Evolutionary conservation across 2,329 filamentous ascomycete species (phyloP), one percentile per base, ranked within the genome.

Genomic region (Cryoendolithus antarcticus): DNA sequence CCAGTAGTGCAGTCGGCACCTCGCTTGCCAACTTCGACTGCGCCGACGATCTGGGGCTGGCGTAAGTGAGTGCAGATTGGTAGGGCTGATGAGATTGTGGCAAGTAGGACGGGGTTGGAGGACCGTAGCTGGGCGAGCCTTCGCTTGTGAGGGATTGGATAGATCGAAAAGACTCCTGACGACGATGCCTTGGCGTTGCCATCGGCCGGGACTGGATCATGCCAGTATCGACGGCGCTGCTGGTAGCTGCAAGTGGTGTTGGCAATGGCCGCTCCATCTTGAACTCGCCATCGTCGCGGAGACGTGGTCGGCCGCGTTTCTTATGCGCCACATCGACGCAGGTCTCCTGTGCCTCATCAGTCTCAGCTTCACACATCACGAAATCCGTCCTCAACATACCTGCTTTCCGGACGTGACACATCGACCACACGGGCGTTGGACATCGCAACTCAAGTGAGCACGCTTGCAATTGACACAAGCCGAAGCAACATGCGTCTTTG

Each of bases 321-420:
- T 89, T 91, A 61, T 91, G 84, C 55, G 86, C 80, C 28, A 91
- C 82, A 60, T 91, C 84, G 50, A 84, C 69, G 55, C 84, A 91
- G 6, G 78, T 71, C 42, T 86, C 82, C 67, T 89, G 70, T 9
- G n/a, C 12, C 19, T 12, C 10, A 27, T 37, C 27, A 43, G 37
- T 30, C 28, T 33, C 15, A 29, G 32, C n/a, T 36, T 44, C 11
- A 21, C 6, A 21, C 11, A 9, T 11, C 10, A 7, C 31, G 15
- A 19, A 34, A 33, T 33, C 10, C 30, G 9, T 9, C 7, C 32
- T 7, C 7, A 9, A 60, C 65, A 58, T 47, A 71, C 70, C 62
- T 72, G 67, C 56, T 89, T 91, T 44, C 82, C 81, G 54, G 84
- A 85, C 51, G 76, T 76, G 28, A 82, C 65, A 56, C 84, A 91